Evolutionary conservation across 2,329 filamentous ascomycete genomes (phyloP), one percentile per base, ranked within the genome.

Genomic region (Allantophomopsis lycopodina): DNA sequence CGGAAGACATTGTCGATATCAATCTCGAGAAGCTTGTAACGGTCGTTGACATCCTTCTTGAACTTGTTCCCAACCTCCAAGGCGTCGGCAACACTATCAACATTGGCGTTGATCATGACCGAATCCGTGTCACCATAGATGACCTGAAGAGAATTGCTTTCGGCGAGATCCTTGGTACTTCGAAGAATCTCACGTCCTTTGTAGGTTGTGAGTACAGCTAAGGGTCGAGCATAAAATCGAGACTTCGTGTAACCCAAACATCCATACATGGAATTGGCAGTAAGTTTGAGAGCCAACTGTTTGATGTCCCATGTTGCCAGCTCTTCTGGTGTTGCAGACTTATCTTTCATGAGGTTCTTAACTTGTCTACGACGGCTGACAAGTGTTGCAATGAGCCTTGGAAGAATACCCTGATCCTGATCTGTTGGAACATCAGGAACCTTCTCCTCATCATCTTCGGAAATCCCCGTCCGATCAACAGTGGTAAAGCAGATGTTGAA

Each of bases 401-500:
- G 91, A 23, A 98, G 68, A 47, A 98, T 83, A 40, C 91, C 91
- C 52, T 83, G 80, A 0, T 80, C 76, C 55, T 89, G 77, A 40
- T 83, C 76, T 3, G 64, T 64, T 2, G 89, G 89, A 1, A 95
- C 82, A 44, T 94, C 85, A 0, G 91, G 91, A 1, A 96, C 85
- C 40, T 75, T 77, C 40, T 96, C 87, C 39, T 94, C 86, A 37
- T 91, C 83, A 33, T 88, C 78, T 28, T 76, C 23, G 23, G 23
- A 28, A 12, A 8, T 28, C 11, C 73, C 66, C 32, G 73, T 68
- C 50, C 91, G 73, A 45, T 96, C 84, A 6, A 98, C 87, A 0
- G 93, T 98, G 2, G 91, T 98, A 62, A 98, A 98, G 66, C 93
- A 98, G 50, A 98, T 98, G 61, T 98, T 98, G 65, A 79, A 98